phyloP scores from a whole-genome alignment of 1,139 yeast genomes.

The Entelexis sorbosivorans region DNA sequence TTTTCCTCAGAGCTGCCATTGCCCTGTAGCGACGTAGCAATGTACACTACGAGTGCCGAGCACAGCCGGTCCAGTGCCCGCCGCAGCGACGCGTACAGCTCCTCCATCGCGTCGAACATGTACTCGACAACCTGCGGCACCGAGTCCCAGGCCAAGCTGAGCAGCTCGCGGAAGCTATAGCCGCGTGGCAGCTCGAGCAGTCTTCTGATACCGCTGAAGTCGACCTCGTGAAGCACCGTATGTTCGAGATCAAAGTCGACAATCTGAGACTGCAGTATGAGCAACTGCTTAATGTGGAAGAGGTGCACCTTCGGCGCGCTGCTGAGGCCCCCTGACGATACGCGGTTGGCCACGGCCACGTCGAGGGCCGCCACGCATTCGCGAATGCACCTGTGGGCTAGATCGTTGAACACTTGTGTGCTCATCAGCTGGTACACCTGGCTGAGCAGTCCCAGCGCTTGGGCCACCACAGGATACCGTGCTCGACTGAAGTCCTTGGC shows the following conservation, averaged over 20 bases:
- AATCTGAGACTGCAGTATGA: slow-evolving; percentile 59
- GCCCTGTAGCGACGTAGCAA: neutral
- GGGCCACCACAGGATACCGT: slow-evolving; percentile 64
- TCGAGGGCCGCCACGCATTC: slow-evolving; percentile 54
- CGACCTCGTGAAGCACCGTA: slow-evolving; percentile 54
- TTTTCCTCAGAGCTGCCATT: neutral
- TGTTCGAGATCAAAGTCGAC: slow-evolving; percentile 72
- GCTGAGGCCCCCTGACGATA: slow-evolving; percentile 32
- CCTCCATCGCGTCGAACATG: slow-evolving; percentile 75
- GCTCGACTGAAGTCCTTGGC: slow-evolving; percentile 22
- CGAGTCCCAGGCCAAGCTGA: slow-evolving; percentile 53
- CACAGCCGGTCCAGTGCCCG: slow-evolving; percentile 58
- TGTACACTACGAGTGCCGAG: slow-evolving; percentile 24
- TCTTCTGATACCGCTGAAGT: slow-evolving; percentile 57
- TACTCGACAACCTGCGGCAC: slow-evolving; percentile 77
- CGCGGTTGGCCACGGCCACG: slow-evolving; percentile 37
- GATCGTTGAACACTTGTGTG: slow-evolving; percentile 67
- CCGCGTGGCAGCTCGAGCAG: slow-evolving; percentile 38
- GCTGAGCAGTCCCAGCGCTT: slow-evolving; percentile 59
- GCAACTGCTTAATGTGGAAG: slow-evolving; percentile 59
- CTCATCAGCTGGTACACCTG: slow-evolving; percentile 71
- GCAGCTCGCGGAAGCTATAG: slow-evolving; percentile 35
- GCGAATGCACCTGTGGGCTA: slow-evolving; percentile 81
- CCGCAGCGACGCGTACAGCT: slow-evolving; percentile 62
- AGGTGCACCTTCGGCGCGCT: slow-evolving; percentile 47